Evolutionary conservation across 208 protist genomes (phyloP), one percentile per base, ranked within the genome.

Genomic region (Acanthamoeba healyi): DNA sequence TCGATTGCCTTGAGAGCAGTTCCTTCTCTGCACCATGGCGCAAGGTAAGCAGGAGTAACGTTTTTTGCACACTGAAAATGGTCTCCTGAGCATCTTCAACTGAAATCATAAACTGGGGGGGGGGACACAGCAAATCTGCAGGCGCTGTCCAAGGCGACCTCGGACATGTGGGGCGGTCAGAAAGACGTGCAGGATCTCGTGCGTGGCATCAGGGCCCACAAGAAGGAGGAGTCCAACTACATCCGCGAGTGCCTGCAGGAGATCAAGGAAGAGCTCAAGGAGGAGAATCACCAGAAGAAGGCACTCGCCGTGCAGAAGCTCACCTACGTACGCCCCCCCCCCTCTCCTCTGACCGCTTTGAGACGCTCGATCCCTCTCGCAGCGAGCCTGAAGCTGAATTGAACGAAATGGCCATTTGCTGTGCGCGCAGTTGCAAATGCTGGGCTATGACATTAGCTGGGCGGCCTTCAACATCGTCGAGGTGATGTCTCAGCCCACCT

Each of bases 371-470:
- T n/a, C n/a, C n/a, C n/a, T n/a, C n/a, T n/a, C n/a, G n/a, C n/a
- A n/a, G n/a, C n/a, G n/a, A n/a, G n/a, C n/a, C n/a, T 56, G 17
- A 38, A 36, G 7, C 61, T 17, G 9, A 22, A n/a, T 26, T 29
- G 24, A 19, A 32, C 26, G n/a, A n/a, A n/a, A n/a, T n/a, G n/a
- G n/a, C n/a, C n/a, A n/a, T n/a, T n/a, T n/a, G n/a, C n/a, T n/a
- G n/a, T n/a, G n/a, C n/a, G n/a, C n/a, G n/a, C 92, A 98, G 97
- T 98, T 99, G 61, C 97, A 99, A 94, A 99, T 99, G 98, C 95
- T 99, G 4, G 99, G 99, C 51, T 99, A 99, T 96, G 98, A 98
- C 94, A 98, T 99, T 29, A 96, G 94, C 56, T 99, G 98, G 97
- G 99, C 98, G 0, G 95, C 98, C 42, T 99, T 99, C 94, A 97